phyloP scores from a whole-genome alignment of 2,329 filamentous ascomycete species.

The Nothophoma quercina region DNA sequence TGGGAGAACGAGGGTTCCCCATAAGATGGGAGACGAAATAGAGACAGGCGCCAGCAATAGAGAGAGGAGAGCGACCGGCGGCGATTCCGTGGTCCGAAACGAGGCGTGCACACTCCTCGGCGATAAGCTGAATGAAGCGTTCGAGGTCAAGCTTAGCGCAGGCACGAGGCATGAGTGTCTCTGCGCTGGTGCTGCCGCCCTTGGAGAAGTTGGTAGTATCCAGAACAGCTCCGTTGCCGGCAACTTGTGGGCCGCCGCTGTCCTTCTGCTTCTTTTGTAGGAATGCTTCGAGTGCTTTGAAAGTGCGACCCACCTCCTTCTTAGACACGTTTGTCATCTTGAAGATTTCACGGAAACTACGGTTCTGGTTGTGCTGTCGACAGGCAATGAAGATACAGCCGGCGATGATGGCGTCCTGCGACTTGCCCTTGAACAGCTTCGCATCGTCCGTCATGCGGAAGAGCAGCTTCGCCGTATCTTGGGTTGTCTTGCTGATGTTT shows the following conservation, averaged over 20 bases:
- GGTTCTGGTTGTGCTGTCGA: slow-evolving; percentile 83
- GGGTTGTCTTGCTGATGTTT: slow-evolving; percentile 76
- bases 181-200: slow-evolving; percentile 74
- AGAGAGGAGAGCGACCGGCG: slow-evolving; percentile 91
- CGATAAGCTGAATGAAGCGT: slow-evolving; percentile 79
- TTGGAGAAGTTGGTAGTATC: slow-evolving; percentile 66
- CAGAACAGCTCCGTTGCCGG: slow-evolving; percentile 52
- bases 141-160: slow-evolving; percentile 82
- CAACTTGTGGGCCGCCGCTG: slow-evolving; percentile 28
- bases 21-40: slow-evolving; percentile 93
- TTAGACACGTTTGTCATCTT: slow-evolving; percentile 92
- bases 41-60: slow-evolving; percentile 93
- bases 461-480: slow-evolving; percentile 90
- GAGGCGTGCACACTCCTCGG: slow-evolving; percentile 77
- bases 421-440: slow-evolving; percentile 94
- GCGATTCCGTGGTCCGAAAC: slow-evolving; percentile 81
- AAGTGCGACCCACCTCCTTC: slow-evolving; percentile 96
- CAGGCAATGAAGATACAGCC: slow-evolving; percentile 98
- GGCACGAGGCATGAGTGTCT: slow-evolving; percentile 87
- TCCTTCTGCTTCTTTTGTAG: slow-evolving; percentile 69
- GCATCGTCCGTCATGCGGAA: slow-evolving; percentile 95
- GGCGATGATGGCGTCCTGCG: slow-evolving; percentile 90
- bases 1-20: slow-evolving; percentile 78
- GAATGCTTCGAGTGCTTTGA: slow-evolving; percentile 91
- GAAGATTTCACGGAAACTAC: slow-evolving; percentile 94